Base-by-base conservation (phyloP, 306 rosid genomes). In the Mimosa pudica region DNA sequence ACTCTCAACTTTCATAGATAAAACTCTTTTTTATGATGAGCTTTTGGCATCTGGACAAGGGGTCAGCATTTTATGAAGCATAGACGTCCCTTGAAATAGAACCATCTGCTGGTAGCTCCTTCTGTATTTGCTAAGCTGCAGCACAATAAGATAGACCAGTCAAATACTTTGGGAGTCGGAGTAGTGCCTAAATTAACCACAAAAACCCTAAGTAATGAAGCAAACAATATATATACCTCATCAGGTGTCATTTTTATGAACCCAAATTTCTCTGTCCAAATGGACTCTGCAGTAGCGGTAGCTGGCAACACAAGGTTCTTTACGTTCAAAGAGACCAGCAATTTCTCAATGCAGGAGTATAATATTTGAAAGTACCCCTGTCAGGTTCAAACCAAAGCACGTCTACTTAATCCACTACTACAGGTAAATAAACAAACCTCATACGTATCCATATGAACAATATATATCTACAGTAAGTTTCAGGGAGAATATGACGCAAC, bases 291-390 rank as follows among this genome's bases (percentile, higher is more conserved):
- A 82, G 88, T 94, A 8, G 99, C 98, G 14, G 65, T 60, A 64
- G 99, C 98, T 0, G 99, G 99, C 76, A 95, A 90, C 71, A 95
- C 90, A 72, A 95, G 89, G 90, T 82, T 89, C 84, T 86, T 90
- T 71, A 95, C 93, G 69, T 89, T 87, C 85, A 95, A 74, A 85
- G 89, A 91, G 49, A 91, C 87, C 45, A 95, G 86, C 82, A 95
- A 89, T 87, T 88, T 89, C 89, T 93, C 99, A 33, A 95, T 90
- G 84, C 98, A 91, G 12, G 98, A 85, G 84, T 91, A 95, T 76
- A 95, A 85, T 70, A 89, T 84, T 84, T 95, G 99, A 85, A 91
- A 95, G 85, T 95, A 95, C 74, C 99, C 99, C 99, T 95, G 88
- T 81, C 57, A 84, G 58, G 30, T 71, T 71, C 7, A 35, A 75